Percentiles rank a stretch among this genome's conserved stretches.
These are phyloP conservation scores for Podospora didyma DNA, from an alignment of 495 filamentous ascomycete genomes.

Conservation along the genomic window DNA sequence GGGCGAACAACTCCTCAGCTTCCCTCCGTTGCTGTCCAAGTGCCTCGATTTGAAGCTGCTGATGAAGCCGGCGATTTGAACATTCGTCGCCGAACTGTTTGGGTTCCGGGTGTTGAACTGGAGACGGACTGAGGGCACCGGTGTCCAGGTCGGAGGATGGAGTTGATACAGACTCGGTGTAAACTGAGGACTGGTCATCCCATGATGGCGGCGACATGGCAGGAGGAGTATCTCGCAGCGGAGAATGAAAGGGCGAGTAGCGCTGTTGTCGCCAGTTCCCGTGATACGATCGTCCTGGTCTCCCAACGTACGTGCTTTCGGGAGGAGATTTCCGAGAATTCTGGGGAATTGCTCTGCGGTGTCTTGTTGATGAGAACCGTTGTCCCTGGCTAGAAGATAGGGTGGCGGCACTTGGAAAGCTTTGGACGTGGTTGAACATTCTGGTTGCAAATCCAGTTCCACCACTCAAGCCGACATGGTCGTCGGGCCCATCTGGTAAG, in stretches of 20 bases:
- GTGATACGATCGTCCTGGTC: not conserved
- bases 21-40: not conserved
- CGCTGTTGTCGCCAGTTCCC: not conserved
- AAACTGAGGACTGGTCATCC: not conserved
- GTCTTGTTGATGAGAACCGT: not conserved
- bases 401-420: not conserved
- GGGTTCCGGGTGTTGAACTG: not conserved
- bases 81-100: not conserved
- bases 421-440: not conserved
- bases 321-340: not conserved
- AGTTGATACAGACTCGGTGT: not conserved
- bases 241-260: not conserved
- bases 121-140: not conserved
- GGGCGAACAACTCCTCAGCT: not conserved
- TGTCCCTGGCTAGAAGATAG: not conserved
- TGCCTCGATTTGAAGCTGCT: not conserved
- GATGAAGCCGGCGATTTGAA: not conserved
- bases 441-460: not conserved
- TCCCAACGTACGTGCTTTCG: not conserved
- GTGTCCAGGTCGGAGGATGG: not conserved
- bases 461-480: slow-evolving; percentile 5
- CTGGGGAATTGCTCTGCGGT: not conserved
- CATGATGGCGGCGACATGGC: not conserved
- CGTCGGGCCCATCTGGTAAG: not conserved
- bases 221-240: not conserved